Evolutionary conservation across 2,329 filamentous ascomycete species (phyloP).

Genomic region (Hypoxylon sp.): DNA sequence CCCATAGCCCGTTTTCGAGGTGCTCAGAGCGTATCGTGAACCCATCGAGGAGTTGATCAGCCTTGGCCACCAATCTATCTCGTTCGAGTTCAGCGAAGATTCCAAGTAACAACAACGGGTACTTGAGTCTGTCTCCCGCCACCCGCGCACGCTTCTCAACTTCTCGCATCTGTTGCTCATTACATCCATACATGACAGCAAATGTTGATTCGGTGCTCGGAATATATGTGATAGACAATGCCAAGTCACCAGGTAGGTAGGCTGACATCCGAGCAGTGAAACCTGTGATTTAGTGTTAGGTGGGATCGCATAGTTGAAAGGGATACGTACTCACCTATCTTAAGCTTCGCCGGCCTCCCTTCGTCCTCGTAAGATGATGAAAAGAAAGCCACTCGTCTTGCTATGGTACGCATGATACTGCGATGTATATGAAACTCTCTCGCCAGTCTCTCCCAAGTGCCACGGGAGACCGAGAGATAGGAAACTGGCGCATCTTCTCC

Average conservation of each 20-base stretch:
- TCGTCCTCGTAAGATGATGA: constrained; percentile 19
- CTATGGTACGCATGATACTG: constrained; percentile 27
- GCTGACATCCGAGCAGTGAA: constrained; percentile 35
- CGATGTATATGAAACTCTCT: constrained; percentile 32
- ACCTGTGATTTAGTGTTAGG: constrained; percentile 11
- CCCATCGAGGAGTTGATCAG: constrained; percentile 31
- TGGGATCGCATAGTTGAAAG: neutral
- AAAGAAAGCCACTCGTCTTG: constrained; percentile 24
- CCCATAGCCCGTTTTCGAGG: constrained; percentile 23
- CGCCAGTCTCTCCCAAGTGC: constrained; percentile 34
- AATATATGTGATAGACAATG: constrained; percentile 39
- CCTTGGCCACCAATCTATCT: constrained; percentile 26
- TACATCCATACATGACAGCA: constrained; percentile 42
- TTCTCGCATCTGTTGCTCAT: constrained; percentile 16
- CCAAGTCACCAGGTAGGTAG: constrained; percentile 31
- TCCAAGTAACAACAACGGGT: constrained; percentile 36
- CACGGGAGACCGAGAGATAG: constrained; percentile 29
- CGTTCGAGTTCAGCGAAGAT: constrained; percentile 43
- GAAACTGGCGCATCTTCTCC: constrained; percentile 29
- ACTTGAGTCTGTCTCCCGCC: constrained; percentile 28
- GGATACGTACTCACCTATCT: constrained; percentile 27
- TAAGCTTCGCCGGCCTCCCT: neutral
- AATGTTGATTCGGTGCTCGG: constrained; percentile 32
- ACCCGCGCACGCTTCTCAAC: constrained; percentile 30
- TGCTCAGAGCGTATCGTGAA: constrained; percentile 33